Evolutionary conservation across 306 rosid species (phyloP).

Genomic region (Vigna unguiculata): DNA sequence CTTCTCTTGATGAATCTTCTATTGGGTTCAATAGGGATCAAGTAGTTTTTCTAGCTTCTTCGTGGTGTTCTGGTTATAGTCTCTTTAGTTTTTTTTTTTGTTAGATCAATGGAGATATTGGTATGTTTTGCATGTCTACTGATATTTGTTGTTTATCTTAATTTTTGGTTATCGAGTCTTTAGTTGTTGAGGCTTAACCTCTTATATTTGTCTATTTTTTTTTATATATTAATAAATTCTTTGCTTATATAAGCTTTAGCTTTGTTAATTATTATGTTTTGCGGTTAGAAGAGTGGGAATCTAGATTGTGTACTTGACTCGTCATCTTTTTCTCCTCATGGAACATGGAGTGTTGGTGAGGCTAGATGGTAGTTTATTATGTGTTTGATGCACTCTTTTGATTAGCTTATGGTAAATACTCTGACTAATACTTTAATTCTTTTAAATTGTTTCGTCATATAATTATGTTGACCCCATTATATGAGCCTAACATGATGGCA

Average conservation of each 20-base stretch:
- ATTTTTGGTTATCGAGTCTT: neutral
- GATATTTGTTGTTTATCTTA: neutral
- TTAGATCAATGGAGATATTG: neutral
- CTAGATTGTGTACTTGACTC: neutral
- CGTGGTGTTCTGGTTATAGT: neutral
- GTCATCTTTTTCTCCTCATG: conserved; percentile 5
- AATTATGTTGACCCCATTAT: conserved; percentile 4
- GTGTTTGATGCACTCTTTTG: neutral
- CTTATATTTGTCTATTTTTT: neutral
- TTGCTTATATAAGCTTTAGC: neutral
- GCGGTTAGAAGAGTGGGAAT: conserved; percentile 16
- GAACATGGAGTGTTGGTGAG: conserved; percentile 35
- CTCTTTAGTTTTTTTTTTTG: neutral
- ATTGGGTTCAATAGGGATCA: neutral
- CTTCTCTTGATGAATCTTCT: neutral
- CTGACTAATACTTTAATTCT: conserved; percentile 18
- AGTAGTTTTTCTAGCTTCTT: neutral
- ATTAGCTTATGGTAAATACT: conserved; percentile 28
- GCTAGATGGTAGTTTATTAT: conserved; percentile 19
- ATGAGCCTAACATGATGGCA: conserved; percentile 22
- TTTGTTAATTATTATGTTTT: neutral
- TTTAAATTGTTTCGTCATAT: conserved; percentile 24
- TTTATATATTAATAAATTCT: neutral
- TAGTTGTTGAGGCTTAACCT: neutral
- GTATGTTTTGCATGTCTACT: neutral